Evolutionary conservation across 768 basidiomycete genomes (phyloP), one percentile per base, ranked within the genome.

Genomic region (Dictyophora rubrovolvata): DNA sequence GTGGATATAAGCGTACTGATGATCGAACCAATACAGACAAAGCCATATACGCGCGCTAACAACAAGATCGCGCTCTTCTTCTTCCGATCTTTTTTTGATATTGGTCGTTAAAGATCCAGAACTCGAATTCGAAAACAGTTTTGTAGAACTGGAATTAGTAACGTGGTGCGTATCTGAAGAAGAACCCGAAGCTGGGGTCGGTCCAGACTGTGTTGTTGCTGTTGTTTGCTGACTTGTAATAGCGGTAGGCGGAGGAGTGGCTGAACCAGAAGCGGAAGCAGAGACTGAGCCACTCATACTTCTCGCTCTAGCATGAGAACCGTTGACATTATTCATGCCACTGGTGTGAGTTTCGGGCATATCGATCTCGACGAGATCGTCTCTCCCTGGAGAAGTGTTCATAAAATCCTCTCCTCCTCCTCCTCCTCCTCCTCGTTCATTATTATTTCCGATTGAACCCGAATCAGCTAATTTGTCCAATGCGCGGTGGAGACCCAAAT

Each of bases 11-110:
- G 76, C 86, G 62, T 65, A 91, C 90, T 93, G 89, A 73, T 93
- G 93, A 74, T 95, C 93, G 66, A 95, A 92, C 89, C 92, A 92
- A 69, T 94, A 95, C 48, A 95, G 79, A 68, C 92, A 93, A 60
- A 94, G 75, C 93, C 93, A 96, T 62, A 94, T 92, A 54, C 93
- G 80, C 1, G 92, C 90, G 61, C 92, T 93, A 7, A 95, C 86
- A 50, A 95, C 86, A 36, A 95, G 77, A 67, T 95, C 86, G 58
- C 93, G 75, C 69, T 97, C 93, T 56, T 77, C 75, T 67, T 90
- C 87, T 62, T 93, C 90, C 59, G 89, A 81, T 33, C 84, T 76
- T 21, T 59, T 54, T 53, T 65, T 62, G 7, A 56, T 63, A 34
- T 60, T 23, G 21, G 51, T 53, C 6, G 2, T 28, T n/a, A n/a